phyloP scores from a whole-genome alignment of 2,329 filamentous ascomycete genomes.

The Amphichorda felina region DNA sequence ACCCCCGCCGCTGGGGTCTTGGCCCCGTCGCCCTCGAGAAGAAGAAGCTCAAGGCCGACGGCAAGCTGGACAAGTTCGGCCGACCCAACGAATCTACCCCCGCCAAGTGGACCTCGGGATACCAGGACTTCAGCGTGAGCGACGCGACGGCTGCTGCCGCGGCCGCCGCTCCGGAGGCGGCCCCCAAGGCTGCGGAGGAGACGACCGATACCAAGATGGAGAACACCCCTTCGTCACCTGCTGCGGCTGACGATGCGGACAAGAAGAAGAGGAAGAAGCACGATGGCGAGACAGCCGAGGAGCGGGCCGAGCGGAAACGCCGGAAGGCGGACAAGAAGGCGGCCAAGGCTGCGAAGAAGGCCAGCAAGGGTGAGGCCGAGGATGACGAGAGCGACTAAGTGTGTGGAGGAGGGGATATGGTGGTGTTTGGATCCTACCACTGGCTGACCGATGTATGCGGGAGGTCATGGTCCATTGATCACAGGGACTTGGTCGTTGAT shows the following conservation, averaged over 20 bases:
- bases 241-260: constrained; percentile 33
- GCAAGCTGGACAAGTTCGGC: constrained; percentile 97
- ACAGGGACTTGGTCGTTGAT: too few relatives aligned
- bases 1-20: constrained; percentile 92
- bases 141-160: constrained; percentile 30
- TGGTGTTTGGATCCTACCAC: neutral
- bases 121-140: constrained; percentile 74
- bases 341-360: constrained; percentile 43
- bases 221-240: constrained; percentile 20
- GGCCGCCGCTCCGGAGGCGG: constrained; percentile 27
- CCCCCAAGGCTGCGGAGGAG: constrained; percentile 25
- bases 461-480: neutral
- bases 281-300: constrained; percentile 62
- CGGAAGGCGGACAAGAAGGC: constrained; percentile 50
- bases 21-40: constrained; percentile 90
- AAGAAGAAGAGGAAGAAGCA: constrained; percentile 69
- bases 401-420: neutral
- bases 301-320: constrained; percentile 49
- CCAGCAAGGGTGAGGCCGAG: constrained; percentile 35
- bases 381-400: constrained; percentile 40
- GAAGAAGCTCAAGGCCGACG: constrained; percentile 98
- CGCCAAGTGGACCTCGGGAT: constrained; percentile 81
- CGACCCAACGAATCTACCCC: constrained; percentile 87
- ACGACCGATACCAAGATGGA: constrained; percentile 16
- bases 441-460: neutral